Percentiles rank a stretch among this genome's conserved stretches.
Conservation (phyloP, 1,284 basidiomycete species). For the Afroboletus lepidellus region DNA sequence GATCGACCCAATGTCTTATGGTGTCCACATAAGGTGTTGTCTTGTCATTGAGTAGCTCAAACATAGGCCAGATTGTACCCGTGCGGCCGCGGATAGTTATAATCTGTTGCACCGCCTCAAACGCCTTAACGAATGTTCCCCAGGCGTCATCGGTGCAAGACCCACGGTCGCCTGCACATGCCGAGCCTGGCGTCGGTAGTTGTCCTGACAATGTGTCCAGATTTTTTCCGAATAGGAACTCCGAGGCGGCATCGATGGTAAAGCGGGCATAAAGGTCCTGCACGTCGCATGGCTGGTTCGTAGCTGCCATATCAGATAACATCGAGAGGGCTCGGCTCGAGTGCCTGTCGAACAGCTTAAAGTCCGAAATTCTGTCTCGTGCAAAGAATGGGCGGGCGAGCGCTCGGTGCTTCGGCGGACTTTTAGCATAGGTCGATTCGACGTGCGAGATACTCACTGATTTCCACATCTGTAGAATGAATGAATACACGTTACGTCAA, state of each 20-base stretch:
- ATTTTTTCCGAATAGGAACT: slow-evolving; percentile 66
- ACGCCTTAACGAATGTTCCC: slow-evolving; percentile 62
- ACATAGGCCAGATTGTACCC: slow-evolving; percentile 66
- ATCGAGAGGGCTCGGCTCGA: slow-evolving; percentile 48
- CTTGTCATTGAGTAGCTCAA: slow-evolving; percentile 62
- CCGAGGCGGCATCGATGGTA: slow-evolving; percentile 67
- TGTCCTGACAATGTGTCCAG: slow-evolving; percentile 57
- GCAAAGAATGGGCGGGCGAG: slow-evolving; percentile 73
- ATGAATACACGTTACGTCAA: slow-evolving; percentile 8
- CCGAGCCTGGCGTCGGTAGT: slow-evolving; percentile 50
- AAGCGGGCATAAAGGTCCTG: slow-evolving; percentile 72
- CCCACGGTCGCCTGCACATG: slow-evolving; percentile 53
- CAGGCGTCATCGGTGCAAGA: slow-evolving; percentile 58
- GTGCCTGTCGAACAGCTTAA: slow-evolving; percentile 63
- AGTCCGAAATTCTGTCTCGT: slow-evolving; percentile 66
- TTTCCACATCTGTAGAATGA: slow-evolving; percentile 46
- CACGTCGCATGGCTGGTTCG: slow-evolving; percentile 49
- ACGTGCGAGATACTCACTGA: slow-evolving; percentile 36
- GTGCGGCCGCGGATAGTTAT: slow-evolving; percentile 51
- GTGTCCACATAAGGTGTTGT: slow-evolving; percentile 49
- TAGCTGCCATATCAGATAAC: slow-evolving; percentile 40
- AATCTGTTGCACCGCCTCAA: slow-evolving; percentile 60
- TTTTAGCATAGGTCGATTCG: slow-evolving; percentile 6
- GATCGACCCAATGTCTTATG: slow-evolving; percentile 60
- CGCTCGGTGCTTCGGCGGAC: slow-evolving; percentile 52